phyloP scores from a whole-genome alignment of 345 rosid species.

The Hibiscus syriacus region DNA sequence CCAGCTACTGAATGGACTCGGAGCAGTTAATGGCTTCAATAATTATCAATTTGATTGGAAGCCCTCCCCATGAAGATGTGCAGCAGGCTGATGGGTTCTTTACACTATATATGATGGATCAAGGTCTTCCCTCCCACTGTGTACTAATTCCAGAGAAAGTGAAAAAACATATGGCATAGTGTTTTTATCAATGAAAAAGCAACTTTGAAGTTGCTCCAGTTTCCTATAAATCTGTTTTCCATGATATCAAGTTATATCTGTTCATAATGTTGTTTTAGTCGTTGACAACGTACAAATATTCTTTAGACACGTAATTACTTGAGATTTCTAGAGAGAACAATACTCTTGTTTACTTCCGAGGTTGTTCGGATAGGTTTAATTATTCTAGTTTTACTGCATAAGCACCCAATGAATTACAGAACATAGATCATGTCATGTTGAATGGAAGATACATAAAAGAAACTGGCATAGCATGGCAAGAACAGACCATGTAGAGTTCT shows the following conservation, averaged over 20 bases:
- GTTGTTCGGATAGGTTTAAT: no score
- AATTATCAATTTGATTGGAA: conserved; percentile 88
- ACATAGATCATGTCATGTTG: background rate
- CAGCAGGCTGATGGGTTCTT: conserved; percentile 1
- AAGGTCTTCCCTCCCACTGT: conserved; percentile 27
- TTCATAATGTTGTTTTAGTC: no score
- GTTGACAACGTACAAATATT: no score
- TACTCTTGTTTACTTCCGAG: no score
- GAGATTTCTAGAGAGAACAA: no score
- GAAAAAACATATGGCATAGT: conserved; percentile 41
- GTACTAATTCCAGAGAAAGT: conserved; percentile 41
- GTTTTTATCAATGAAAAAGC: conserved; percentile 35
- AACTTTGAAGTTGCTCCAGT: conserved; percentile 24
- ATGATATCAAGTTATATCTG: no score
- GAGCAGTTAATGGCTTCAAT: conserved; percentile 65
- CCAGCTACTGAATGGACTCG: conserved; percentile 60
- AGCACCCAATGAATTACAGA: no score
- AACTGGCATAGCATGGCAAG: background rate
- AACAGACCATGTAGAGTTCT: background rate
- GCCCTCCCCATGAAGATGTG: conserved; percentile 36
- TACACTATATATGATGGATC: conserved; percentile 4
- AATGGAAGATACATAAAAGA: background rate
- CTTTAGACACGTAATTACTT: no score
- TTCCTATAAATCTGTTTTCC: conserved; percentile 16
- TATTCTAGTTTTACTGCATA: no score